A percentile compares a stretch with the other conserved stretches of the same genome.
These are phyloP conservation scores for Gymnopus androsaceus DNA, from an alignment of 1,284 basidiomycete genomes.

Conservation along the genomic window DNA sequence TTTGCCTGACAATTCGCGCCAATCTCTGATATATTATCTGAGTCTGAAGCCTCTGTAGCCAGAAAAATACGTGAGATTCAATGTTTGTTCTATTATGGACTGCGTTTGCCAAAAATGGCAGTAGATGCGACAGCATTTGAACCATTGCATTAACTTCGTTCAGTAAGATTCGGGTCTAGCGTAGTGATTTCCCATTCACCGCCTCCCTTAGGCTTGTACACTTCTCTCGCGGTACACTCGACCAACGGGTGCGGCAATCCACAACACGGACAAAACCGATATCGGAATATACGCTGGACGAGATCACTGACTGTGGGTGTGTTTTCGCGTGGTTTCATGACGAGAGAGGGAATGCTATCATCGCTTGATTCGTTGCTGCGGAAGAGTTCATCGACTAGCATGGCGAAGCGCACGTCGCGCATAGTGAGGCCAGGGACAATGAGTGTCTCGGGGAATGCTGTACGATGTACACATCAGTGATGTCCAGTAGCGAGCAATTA, in stretches of 20 bases:
- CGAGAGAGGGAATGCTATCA: background rate
- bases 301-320: background rate
- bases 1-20: no score
- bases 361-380: background rate
- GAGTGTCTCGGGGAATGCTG: background rate
- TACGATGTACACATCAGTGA: background rate
- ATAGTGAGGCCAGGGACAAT: background rate
- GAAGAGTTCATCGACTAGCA: slow-evolving; percentile 2
- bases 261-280: slow-evolving; percentile 4
- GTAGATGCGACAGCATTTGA: no score
- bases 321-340: background rate
- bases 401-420: slow-evolving; percentile 5
- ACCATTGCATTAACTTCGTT: no score
- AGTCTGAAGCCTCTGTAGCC: no score
- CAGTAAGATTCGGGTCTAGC: no score
- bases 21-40: no score
- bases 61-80: no score
- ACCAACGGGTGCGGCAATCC: background rate
- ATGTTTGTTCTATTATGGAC: no score
- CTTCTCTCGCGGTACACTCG: background rate
- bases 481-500: no score
- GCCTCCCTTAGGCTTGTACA: background rate
- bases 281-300: background rate
- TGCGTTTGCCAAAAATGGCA: no score
- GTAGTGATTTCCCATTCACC: no score